A percentile compares a stretch with the other conserved stretches of the same genome.
Conservation (phyloP, 2,329 filamentous ascomycete genomes). For the Blastomyces parvus region DNA sequence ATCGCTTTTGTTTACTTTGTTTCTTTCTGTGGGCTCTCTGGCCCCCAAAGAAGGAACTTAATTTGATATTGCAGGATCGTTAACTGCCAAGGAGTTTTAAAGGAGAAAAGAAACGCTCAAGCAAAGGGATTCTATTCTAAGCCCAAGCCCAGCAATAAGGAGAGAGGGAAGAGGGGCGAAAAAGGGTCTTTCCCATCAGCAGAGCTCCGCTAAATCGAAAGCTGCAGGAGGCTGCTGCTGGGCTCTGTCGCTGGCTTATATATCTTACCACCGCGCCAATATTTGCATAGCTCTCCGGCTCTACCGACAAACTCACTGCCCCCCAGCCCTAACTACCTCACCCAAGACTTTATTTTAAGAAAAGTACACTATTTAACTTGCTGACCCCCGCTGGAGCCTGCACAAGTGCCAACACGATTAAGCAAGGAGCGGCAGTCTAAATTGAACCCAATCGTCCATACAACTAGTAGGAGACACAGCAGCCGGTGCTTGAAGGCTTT, state of each 20-base stretch:
- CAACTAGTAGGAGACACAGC: neutral
- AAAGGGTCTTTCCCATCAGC: neutral
- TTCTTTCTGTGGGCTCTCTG: neutral
- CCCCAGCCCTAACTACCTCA: neutral
- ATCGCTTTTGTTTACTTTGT: neutral
- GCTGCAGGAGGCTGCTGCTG: neutral
- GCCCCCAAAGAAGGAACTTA: neutral
- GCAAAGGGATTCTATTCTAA: slow-evolving; percentile 1
- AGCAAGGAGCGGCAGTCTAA: neutral
- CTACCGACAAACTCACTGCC: neutral
- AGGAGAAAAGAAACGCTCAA: neutral
- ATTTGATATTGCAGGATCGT: slow-evolving; percentile 2
- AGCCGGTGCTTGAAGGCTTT: neutral
- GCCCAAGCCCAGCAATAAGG: neutral
- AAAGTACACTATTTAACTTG: neutral
- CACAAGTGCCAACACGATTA: neutral
- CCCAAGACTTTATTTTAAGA: neutral
- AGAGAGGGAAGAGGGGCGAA: neutral
- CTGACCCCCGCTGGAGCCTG: neutral
- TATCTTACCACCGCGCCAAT: neutral
- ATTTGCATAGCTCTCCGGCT: neutral
- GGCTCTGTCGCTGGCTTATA: neutral
- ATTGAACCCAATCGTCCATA: neutral
- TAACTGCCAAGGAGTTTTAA: neutral
- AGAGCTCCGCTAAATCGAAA: neutral